A percentile compares a stretch with the other conserved stretches of the same genome.
Conservation (phyloP, 2,329 filamentous ascomycete species). For the Fusarium scirpi region DNA sequence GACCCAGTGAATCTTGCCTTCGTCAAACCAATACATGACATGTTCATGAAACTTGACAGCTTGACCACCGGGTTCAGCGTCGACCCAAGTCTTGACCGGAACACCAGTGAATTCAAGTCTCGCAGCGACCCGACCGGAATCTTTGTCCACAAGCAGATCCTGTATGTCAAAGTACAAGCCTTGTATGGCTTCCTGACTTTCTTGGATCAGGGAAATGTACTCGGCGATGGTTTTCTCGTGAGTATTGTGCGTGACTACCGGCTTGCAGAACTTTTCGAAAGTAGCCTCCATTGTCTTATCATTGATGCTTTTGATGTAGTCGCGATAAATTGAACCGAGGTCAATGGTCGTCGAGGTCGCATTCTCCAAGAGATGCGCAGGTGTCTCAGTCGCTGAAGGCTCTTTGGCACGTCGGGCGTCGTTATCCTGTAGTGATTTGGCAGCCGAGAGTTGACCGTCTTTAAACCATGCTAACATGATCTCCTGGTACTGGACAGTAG, state of each 20-base stretch:
- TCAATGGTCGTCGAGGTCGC: not conserved
- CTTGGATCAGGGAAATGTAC: conserved; percentile 24
- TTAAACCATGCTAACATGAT: conserved; percentile 21
- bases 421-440: conserved; percentile 2
- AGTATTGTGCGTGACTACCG: conserved; percentile 6
- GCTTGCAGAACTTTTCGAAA: conserved; percentile 5
- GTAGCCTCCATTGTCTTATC: conserved; percentile 13
- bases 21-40: conserved; percentile 36
- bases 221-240: not conserved
- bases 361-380: not conserved
- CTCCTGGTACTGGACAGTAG: conserved; percentile 9
- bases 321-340: not conserved
- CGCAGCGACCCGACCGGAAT: not conserved
- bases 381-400: not conserved
- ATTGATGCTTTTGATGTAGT: conserved; percentile 30
- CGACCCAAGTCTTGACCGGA: conserved; percentile 1
- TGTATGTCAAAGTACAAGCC: conserved; percentile 16
- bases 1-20: conserved; percentile 22
- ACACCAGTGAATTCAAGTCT: conserved; percentile 26
- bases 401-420: not conserved
- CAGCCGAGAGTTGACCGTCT: conserved; percentile 1
- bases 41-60: conserved; percentile 33
- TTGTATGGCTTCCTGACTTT: conserved; percentile 13
- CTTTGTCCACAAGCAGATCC: conserved; percentile 7
- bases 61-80: conserved; percentile 3